Conservation (phyloP, 306 rosid genomes). For the Glycyrrhiza uralensis region DNA sequence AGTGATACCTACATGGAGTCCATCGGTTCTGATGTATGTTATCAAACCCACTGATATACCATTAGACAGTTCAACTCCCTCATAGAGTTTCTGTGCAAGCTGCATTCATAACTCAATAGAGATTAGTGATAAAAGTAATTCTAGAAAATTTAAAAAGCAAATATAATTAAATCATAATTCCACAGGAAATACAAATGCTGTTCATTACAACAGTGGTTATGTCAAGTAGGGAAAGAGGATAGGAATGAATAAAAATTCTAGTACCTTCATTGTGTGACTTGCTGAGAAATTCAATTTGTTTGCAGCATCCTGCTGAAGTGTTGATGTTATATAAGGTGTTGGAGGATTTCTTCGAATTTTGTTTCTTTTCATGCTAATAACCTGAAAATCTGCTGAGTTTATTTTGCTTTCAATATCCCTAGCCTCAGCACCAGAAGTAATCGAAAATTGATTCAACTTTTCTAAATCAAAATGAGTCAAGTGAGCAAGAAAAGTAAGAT, state of each 20-base stretch:
- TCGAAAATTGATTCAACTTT: slow-evolving; percentile 75
- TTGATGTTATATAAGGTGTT: slow-evolving; percentile 86
- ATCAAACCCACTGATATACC: slow-evolving; percentile 78
- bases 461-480: slow-evolving; percentile 67
- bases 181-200: slow-evolving; percentile 10
- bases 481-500: slow-evolving; percentile 51
- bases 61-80: slow-evolving; percentile 82
- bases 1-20: slow-evolving; percentile 76
- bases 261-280: slow-evolving; percentile 79
- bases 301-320: slow-evolving; percentile 98
- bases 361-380: slow-evolving; percentile 51
- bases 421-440: slow-evolving; percentile 60
- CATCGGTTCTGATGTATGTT: slow-evolving; percentile 91
- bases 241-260: slow-evolving; percentile 15
- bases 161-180: slow-evolving; percentile 6
- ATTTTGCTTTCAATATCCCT: slow-evolving; percentile 47
- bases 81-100: slow-evolving; percentile 96
- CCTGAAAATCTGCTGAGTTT: slow-evolving; percentile 47
- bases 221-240: not conserved
- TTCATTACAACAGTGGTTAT: slow-evolving; percentile 7
- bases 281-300: slow-evolving; percentile 75
- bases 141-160: not conserved
- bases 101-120: slow-evolving; percentile 41
- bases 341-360: slow-evolving; percentile 82
- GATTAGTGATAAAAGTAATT: slow-evolving; percentile 12